These are phyloP conservation scores for Hymenoscyphus albidus DNA, from an alignment of 2,329 filamentous ascomycete genomes.

Conservation along the genomic window DNA sequence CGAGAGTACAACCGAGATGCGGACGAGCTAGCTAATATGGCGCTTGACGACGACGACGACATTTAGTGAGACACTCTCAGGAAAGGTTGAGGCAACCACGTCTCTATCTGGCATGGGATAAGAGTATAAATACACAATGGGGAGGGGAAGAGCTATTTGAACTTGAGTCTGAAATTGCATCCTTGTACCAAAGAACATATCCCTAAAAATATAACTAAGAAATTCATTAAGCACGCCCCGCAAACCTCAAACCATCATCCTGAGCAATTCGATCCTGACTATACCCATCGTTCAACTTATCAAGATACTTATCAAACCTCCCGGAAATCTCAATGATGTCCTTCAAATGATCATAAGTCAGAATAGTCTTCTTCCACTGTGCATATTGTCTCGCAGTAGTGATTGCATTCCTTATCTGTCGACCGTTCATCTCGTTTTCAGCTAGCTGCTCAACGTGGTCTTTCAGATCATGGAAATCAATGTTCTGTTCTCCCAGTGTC, in stretches of 20 bases:
- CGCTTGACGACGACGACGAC: not conserved
- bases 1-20: slow-evolving; percentile 9
- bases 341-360: not conserved
- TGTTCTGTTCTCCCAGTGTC: not conserved
- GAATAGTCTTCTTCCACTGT: not conserved
- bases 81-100: too few species aligned
- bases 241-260: not conserved
- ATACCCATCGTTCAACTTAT: not conserved
- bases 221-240: not conserved
- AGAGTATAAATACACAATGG: too few species aligned
- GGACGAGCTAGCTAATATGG: slow-evolving; percentile 8
- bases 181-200: too few species aligned
- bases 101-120: too few species aligned
- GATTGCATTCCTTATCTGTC: not conserved
- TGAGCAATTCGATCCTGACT: not conserved
- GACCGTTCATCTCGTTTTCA: not conserved
- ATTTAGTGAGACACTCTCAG: not conserved
- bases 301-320: not conserved
- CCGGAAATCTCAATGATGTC: not conserved
- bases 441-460: not conserved
- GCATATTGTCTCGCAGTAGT: not conserved
- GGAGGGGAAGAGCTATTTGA: too few species aligned
- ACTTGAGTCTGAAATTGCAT: too few species aligned
- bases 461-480: not conserved
- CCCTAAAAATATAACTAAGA: too few species aligned